phyloP scores from a whole-genome alignment of 495 filamentous ascomycete genomes.

The Aspergillus leporis region DNA sequence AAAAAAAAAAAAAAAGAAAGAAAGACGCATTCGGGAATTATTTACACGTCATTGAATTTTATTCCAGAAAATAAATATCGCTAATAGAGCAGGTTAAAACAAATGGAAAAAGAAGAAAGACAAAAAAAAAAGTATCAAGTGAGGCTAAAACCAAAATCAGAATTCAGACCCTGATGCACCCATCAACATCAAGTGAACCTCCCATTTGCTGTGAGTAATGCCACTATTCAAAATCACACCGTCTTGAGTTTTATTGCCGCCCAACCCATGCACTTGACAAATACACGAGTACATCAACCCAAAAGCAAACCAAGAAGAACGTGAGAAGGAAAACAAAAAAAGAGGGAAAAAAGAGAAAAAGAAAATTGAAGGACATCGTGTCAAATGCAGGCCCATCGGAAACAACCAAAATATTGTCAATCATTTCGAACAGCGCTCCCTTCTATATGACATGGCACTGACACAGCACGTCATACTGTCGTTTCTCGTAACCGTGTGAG shows the following conservation, averaged over 20 bases:
- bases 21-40: conserved; percentile 6
- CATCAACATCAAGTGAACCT: conserved; percentile 3
- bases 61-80: conserved; percentile 12
- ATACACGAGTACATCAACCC: conserved; percentile 3
- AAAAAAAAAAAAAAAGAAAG: too few species aligned
- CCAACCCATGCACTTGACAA: conserved; percentile 1
- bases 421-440: neutral
- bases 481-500: neutral
- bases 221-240: conserved; percentile 1
- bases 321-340: neutral
- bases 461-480: conserved; percentile 1
- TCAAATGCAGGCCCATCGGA: conserved; percentile 1
- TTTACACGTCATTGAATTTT: too few species aligned
- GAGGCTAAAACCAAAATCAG: neutral
- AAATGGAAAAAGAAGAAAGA: conserved; percentile 5
- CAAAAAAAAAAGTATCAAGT: neutral
- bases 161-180: neutral
- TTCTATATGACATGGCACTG: neutral
- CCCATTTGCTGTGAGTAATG: neutral
- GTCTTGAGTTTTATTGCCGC: conserved; percentile 1
- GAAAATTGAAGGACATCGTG: conserved; percentile 5
- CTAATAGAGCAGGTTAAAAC: neutral
- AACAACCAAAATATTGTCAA: neutral
- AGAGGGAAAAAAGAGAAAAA: neutral
- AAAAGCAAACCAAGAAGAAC: conserved; percentile 7